These are phyloP conservation scores for Ehretia macrophylla DNA, from an alignment of 257 asterid species.

Conservation along the genomic window DNA sequence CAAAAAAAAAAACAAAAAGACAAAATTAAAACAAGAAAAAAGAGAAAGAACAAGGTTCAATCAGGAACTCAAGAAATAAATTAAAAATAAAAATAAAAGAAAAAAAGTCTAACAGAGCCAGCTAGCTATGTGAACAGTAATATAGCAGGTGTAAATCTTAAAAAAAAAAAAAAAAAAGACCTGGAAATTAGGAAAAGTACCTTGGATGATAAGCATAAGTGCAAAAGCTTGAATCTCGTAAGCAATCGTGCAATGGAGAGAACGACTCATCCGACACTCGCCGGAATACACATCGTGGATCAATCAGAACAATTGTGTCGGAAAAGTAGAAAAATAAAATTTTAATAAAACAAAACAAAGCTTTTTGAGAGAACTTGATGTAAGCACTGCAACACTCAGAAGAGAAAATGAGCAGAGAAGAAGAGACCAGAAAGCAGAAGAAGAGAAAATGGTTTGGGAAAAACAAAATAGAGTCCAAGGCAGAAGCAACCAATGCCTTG, in stretches of 20 bases:
- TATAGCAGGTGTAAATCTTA: neutral
- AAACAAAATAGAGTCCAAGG: constrained; percentile 1
- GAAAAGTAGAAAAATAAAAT: constrained; percentile 1
- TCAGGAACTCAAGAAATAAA: constrained; percentile 27
- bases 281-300: constrained; percentile 28
- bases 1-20: too few species aligned
- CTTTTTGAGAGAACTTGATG: constrained; percentile 1
- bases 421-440: constrained; percentile 8
- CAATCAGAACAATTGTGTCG: constrained; percentile 23
- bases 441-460: neutral
- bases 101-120: neutral
- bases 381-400: neutral
- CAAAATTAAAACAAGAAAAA: constrained; percentile 1
- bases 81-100: too few species aligned
- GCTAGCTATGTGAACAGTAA: neutral
- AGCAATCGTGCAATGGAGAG: constrained; percentile 32
- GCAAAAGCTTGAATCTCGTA: constrained; percentile 22
- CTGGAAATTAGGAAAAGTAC: neutral
- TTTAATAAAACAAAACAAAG: neutral
- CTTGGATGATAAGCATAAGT: constrained; percentile 29
- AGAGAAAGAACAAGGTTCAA: constrained; percentile 22
- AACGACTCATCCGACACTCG: constrained; percentile 19
- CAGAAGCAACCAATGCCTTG: constrained; percentile 3
- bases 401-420: constrained; percentile 1
- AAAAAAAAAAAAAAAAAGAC: neutral